Conservation (phyloP, 2,329 filamentous ascomycete species). For the Clarireedia hainanense region DNA sequence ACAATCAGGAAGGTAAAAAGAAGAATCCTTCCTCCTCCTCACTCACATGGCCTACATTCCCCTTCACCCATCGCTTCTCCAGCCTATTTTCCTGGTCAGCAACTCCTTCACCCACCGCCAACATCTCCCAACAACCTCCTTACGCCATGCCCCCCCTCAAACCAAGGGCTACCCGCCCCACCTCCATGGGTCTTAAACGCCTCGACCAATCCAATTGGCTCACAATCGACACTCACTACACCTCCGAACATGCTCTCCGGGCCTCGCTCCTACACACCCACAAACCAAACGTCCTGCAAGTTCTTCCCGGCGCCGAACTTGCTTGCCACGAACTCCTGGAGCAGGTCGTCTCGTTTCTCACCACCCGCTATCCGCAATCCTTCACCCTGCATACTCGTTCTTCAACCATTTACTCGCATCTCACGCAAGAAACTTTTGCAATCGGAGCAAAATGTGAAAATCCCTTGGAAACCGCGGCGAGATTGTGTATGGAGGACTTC, state of each 20-base stretch:
- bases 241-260: constrained; percentile 36
- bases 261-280: constrained; percentile 33
- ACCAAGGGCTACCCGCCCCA: constrained; percentile 19
- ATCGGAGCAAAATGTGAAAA: constrained; percentile 32
- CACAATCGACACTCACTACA: constrained; percentile 38
- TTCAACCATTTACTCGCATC: constrained; percentile 32
- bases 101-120: neutral
- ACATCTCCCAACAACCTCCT: neutral
- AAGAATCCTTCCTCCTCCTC: neutral
- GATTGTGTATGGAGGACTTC: constrained; percentile 44
- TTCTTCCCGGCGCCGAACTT: constrained; percentile 35
- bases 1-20: neutral
- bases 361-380: constrained; percentile 34
- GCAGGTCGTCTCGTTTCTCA: constrained; percentile 38
- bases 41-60: neutral
- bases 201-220: constrained; percentile 41
- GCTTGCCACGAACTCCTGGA: constrained; percentile 41
- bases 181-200: constrained; percentile 40
- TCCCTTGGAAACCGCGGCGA: constrained; percentile 42
- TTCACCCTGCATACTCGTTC: constrained; percentile 32
- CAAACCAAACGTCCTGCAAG: constrained; percentile 36
- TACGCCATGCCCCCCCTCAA: constrained; percentile 2
- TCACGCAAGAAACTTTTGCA: constrained; percentile 36
- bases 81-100: neutral
- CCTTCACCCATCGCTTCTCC: neutral